Evolutionary conservation across 164 flowering plant genomes (phyloP).

Genomic region (Pachysandra terminalis): DNA sequence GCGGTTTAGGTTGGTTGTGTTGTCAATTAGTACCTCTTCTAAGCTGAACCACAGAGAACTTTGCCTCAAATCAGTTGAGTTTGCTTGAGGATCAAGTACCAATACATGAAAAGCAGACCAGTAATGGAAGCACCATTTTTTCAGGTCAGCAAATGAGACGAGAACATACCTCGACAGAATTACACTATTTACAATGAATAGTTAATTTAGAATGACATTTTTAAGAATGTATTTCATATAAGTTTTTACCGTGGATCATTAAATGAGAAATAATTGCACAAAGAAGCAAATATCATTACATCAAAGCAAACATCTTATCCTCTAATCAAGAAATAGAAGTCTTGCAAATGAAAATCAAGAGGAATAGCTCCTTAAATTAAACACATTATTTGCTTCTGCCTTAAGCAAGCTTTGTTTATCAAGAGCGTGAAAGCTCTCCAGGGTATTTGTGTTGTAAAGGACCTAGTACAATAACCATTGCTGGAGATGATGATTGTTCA

Average conservation of each 20-base stretch:
- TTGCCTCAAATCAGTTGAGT: constrained; percentile 52
- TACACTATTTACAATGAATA: constrained; percentile 49
- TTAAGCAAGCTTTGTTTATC: constrained; percentile 65
- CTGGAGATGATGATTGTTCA: constrained; percentile 34
- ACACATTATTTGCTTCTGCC: constrained; percentile 82
- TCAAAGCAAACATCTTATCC: background rate
- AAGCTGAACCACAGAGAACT: constrained; percentile 67
- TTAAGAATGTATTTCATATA: too few species aligned
- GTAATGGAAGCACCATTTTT: constrained; percentile 87
- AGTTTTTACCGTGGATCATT: too few species aligned
- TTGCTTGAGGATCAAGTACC: constrained; percentile 83
- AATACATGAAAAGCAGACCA: constrained; percentile 97
- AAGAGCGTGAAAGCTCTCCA: constrained; percentile 72
- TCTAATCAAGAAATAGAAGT: background rate
- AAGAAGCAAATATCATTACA: background rate
- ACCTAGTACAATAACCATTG: constrained; percentile 64
- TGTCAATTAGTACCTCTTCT: constrained; percentile 56
- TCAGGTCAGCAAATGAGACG: constrained; percentile 89
- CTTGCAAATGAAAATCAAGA: background rate
- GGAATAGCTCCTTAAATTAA: background rate
- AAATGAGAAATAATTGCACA: background rate
- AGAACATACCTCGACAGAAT: constrained; percentile 81
- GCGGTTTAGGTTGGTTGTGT: constrained; percentile 55
- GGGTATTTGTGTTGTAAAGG: constrained; percentile 81
- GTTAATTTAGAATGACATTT: constrained; percentile 7